Evolutionary conservation across 2,329 filamentous ascomycete genomes (phyloP), one percentile per base, ranked within the genome.

Genomic region (Coniella lustricola): DNA sequence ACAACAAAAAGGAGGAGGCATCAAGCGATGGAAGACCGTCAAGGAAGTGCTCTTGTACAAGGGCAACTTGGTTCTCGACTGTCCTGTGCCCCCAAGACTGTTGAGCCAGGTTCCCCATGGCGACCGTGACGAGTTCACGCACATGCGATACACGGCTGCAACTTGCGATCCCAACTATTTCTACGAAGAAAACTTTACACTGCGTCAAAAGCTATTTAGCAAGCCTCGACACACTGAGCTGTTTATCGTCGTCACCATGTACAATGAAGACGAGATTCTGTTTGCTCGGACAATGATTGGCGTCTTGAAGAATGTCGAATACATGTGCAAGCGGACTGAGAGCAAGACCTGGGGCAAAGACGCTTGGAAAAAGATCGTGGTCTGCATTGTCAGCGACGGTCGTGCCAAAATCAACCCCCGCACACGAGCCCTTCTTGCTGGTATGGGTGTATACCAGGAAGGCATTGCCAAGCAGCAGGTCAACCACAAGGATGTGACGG

Each of bases 361-460:
- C 60, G 90, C 91, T 4, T 98, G 93, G 93, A 97, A 98, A 74
- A 98, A 98, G 75, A 97, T 98, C 59, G 93, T 98, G 9, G 93
- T 98, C 10, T 97, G 91, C 65, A 82, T 98, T 38, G 93, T 98
- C 56, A 96, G 90, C 59, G 93, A 98, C 61, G 93, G 93, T 52
- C 90, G 93, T 79, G 86, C 84, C 53, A 96, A 96, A 74, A 98
- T 98, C 72, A 96, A 97, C 66, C 81, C 87, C 2, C 76, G 93
- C 55, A 98, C 93, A 3, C 83, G 86, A 61, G 90, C 91, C 31
- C 81, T 97, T 16, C 71, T 98, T 44, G 90, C 93, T 17, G 93
- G 84, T 68, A 83, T 98, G 76, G 93, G 93, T 62, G 89, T 96
- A 43, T 98, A 96, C 63, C 93, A 98, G 66, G 93, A 98, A 62